Conservation (phyloP, 2,329 filamentous ascomycete species). For the Colletotrichum lini region DNA sequence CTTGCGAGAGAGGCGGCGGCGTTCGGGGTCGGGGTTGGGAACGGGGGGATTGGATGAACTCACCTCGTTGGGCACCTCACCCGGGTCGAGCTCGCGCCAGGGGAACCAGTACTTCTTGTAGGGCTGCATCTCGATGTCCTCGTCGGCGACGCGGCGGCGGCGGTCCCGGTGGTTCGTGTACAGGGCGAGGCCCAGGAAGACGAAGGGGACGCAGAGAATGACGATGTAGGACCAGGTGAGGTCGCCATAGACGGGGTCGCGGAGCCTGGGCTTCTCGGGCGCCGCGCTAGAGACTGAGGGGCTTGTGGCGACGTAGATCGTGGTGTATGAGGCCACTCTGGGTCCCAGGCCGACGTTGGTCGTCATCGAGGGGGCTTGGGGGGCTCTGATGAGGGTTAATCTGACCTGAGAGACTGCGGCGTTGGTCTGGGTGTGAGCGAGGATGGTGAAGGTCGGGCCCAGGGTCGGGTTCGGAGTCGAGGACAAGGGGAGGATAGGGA, state of each 20-base stretch:
- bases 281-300: background rate
- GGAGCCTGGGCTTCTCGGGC: background rate
- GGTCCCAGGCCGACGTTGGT: background rate
- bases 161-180: slow-evolving; percentile 16
- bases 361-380: background rate
- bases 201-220: slow-evolving; percentile 36
- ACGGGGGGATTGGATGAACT: background rate
- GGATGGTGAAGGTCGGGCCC: background rate
- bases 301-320: background rate
- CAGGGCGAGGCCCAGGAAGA: slow-evolving; percentile 22
- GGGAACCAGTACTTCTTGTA: slow-evolving; percentile 38
- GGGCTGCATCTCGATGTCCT: slow-evolving; percentile 40
- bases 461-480: background rate
- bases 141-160: slow-evolving; percentile 3
- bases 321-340: background rate
- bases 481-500: background rate
- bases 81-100: slow-evolving; percentile 38
- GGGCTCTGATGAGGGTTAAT: background rate
- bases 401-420: background rate
- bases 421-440: background rate
- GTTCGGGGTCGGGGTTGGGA: background rate
- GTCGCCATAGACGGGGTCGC: slow-evolving; percentile 25
- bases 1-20: background rate
- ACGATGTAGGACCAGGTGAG: slow-evolving; percentile 32
- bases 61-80: slow-evolving; percentile 31